phyloP scores from a whole-genome alignment of 345 rosid genomes.

The Ailanthus altissimus region DNA sequence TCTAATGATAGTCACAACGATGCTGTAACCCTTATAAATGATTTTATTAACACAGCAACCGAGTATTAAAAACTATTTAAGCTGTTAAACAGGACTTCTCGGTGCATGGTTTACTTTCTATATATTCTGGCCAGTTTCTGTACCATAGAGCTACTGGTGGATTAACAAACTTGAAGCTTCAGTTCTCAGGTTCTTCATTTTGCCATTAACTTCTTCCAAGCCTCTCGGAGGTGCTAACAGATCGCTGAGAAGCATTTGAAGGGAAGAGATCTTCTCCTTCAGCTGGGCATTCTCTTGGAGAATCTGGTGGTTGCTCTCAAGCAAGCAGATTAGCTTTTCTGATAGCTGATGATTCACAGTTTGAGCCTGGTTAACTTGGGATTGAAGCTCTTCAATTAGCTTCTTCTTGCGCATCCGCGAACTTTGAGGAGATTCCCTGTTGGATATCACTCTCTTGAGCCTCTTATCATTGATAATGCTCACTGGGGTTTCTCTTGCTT shows the following conservation, averaged over 20 bases:
- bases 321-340: slow-evolving; percentile 60
- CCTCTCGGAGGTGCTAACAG: slow-evolving; percentile 48
- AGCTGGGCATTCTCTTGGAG: slow-evolving; percentile 75
- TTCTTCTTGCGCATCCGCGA: slow-evolving; percentile 73
- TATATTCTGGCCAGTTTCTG: neutral
- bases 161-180: slow-evolving; percentile 40
- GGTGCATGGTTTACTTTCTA: neutral
- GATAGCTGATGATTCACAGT: slow-evolving; percentile 57
- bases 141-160: slow-evolving; percentile 11
- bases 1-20: too few relatives aligned
- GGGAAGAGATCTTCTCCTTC: slow-evolving; percentile 62
- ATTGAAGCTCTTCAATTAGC: slow-evolving; percentile 73
- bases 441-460: slow-evolving; percentile 68
- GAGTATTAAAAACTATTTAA: neutral
- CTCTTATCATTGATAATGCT: slow-evolving; percentile 48
- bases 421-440: slow-evolving; percentile 76
- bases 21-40: too few relatives aligned
- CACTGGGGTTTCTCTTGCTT: slow-evolving; percentile 23
- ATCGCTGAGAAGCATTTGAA: slow-evolving; percentile 56
- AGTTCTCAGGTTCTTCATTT: slow-evolving; percentile 32
- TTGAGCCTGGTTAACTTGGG: slow-evolving; percentile 62
- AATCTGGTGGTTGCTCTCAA: slow-evolving; percentile 69
- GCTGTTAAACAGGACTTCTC: neutral
- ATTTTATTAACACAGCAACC: neutral
- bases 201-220: slow-evolving; percentile 31